phyloP scores from a whole-genome alignment of 495 filamentous ascomycete species.

The Neurospora sp. region DNA sequence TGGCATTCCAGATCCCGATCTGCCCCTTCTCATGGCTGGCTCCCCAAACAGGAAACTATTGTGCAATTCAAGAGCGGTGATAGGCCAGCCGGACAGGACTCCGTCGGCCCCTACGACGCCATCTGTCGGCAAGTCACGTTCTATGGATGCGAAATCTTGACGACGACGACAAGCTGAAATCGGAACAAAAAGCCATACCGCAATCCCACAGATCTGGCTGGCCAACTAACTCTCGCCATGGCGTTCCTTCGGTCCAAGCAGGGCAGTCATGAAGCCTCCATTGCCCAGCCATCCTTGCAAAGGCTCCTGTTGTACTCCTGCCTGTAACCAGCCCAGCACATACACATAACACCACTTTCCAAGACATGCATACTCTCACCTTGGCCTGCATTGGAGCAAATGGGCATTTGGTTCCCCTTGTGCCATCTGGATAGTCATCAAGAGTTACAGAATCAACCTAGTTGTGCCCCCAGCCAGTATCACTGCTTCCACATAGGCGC shows the following conservation, averaged over 20 bases:
- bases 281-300: background rate
- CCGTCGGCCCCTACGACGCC: background rate
- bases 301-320: background rate
- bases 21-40: background rate
- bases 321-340: background rate
- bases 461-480: background rate
- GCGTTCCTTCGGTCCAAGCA: background rate
- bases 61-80: background rate
- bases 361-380: background rate
- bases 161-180: background rate
- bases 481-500: background rate
- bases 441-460: background rate
- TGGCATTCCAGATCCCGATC: constrained; percentile 2
- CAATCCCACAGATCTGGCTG: background rate
- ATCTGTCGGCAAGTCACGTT: background rate
- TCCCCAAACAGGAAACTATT: background rate
- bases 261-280: background rate
- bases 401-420: background rate
- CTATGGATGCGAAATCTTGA: background rate
- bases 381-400: background rate
- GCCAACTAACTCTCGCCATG: background rate
- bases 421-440: background rate
- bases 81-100: background rate
- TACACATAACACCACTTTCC: background rate
- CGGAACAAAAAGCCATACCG: background rate